Evolutionary conservation across 352 stramenopile genomes (phyloP).

Genomic region (Phytophthora pistaciae): DNA sequence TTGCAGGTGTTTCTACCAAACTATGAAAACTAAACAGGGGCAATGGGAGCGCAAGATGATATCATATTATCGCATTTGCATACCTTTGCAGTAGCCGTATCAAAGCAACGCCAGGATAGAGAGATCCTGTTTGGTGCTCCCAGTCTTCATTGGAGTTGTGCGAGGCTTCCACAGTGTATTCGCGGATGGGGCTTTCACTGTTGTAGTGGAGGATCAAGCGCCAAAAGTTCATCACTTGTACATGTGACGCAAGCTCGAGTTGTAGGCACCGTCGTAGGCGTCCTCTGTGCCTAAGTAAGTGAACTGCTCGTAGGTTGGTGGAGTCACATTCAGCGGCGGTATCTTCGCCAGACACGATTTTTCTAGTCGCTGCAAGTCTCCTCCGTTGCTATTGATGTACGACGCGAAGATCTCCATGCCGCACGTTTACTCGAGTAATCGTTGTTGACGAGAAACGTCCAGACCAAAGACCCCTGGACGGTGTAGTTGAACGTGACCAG

Average conservation of each 20-base stretch:
- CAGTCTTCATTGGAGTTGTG: no score
- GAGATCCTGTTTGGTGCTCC: no score
- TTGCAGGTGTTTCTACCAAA: no score
- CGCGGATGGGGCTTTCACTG: no score
- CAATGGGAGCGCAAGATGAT: no score
- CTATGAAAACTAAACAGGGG: no score
- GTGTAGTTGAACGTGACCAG: not conserved
- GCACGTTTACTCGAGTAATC: not conserved
- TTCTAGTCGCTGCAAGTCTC: conserved; percentile 7
- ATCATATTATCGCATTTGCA: no score
- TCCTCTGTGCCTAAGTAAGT: conserved; percentile 40
- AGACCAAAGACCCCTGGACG: not conserved
- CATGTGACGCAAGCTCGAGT: conserved; percentile 9
- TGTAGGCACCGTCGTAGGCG: conserved; percentile 42
- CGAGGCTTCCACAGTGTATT: no score
- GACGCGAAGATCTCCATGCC: not conserved
- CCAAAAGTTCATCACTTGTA: no score
- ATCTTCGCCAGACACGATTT: conserved; percentile 41
- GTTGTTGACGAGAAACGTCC: not conserved
- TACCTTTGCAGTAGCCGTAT: no score
- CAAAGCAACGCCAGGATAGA: no score
- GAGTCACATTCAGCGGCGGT: conserved; percentile 32
- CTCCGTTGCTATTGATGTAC: not conserved
- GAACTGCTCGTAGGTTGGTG: conserved; percentile 9
- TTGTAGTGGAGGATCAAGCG: no score